Evolutionary conservation across 2,329 filamentous ascomycete genomes (phyloP).

Genomic region (Bipolaris gigantea): DNA sequence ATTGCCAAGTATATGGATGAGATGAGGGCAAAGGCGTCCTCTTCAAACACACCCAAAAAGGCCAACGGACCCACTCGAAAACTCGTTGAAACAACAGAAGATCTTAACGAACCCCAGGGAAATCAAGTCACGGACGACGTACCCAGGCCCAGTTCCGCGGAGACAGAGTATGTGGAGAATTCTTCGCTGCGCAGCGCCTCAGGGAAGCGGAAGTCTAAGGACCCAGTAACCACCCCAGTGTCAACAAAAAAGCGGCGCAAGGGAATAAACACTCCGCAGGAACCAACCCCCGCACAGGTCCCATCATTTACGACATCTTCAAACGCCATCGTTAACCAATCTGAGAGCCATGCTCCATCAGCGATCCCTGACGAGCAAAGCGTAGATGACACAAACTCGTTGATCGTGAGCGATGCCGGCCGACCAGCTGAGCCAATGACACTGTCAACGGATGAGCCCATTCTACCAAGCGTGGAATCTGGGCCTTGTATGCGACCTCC

Average conservation of each 20-base stretch:
- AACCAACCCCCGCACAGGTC: neutral
- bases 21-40: constrained; percentile 6
- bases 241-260: constrained; percentile 11
- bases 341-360: neutral
- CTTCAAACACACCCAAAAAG: constrained; percentile 3
- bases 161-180: neutral
- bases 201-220: constrained; percentile 12
- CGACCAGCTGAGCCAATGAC: neutral
- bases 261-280: neutral
- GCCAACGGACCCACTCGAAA: neutral
- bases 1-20: constrained; percentile 12
- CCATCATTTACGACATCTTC: neutral
- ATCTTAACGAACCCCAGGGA: neutral
- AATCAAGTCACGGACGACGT: neutral
- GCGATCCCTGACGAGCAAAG: neutral
- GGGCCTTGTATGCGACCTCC: neutral
- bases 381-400: neutral
- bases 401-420: neutral
- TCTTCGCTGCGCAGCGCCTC: neutral
- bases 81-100: neutral
- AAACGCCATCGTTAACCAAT: neutral
- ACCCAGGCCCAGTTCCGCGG: neutral
- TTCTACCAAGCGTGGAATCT: neutral
- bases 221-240: neutral
- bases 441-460: neutral